phyloP scores from a whole-genome alignment of 176 grass and related monocot species.

The Ensete ventricosum region DNA sequence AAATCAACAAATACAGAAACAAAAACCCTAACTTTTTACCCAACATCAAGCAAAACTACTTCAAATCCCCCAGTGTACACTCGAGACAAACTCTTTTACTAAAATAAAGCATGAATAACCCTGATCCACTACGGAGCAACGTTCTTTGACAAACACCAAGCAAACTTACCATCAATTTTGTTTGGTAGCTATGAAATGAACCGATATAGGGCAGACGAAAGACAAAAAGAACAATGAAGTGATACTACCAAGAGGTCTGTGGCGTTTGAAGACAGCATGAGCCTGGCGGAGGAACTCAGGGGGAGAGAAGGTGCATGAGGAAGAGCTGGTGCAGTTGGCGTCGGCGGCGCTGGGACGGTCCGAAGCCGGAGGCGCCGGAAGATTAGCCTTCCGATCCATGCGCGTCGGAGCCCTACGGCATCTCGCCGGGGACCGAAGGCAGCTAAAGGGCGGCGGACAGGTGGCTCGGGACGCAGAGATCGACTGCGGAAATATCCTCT shows the following conservation, averaged over 20 bases:
- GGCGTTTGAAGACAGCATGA: conserved; percentile 68
- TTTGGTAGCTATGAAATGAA: neutral
- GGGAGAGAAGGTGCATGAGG: conserved; percentile 41
- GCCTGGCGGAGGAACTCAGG: conserved; percentile 45
- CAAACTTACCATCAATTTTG: neutral
- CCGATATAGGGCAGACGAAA: neutral
- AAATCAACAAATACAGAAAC: neutral
- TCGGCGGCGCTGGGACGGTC: conserved; percentile 16
- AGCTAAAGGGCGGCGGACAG: too few species aligned
- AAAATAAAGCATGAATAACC: neutral
- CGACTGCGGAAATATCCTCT: too few species aligned
- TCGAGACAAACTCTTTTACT: neutral
- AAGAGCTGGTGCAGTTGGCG: conserved; percentile 42
- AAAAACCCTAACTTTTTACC: neutral
- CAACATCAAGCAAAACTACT: neutral
- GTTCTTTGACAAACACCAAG: neutral
- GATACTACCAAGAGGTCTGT: conserved; percentile 8
- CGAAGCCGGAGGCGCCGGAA: conserved; percentile 28
- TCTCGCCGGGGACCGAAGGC: conserved; percentile 28
- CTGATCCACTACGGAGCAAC: neutral
- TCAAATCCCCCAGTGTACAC: conserved; percentile 35
- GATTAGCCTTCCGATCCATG: conserved; percentile 75
- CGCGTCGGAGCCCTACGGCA: conserved; percentile 32
- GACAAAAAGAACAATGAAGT: neutral
- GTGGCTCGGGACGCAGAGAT: too few species aligned